Base-by-base conservation (phyloP, 805 yeast species). In the Metschnikowia drakensbergensis region DNA sequence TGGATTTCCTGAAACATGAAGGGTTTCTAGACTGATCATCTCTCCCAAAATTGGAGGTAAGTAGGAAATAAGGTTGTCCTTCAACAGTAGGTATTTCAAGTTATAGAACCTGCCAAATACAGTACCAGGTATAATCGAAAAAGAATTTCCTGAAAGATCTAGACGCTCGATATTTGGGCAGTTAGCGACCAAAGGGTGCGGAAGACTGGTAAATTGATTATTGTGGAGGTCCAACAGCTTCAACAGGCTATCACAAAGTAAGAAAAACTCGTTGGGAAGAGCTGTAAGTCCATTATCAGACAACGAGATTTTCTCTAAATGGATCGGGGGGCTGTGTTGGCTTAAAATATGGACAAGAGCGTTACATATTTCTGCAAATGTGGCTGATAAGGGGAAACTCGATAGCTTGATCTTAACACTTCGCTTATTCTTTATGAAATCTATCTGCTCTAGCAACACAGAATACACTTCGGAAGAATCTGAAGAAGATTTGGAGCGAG, bases 1-100 rank as follows among this genome's bases (percentile, higher is more conserved):
- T 0, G 90, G 89, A 55, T 87, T 86, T 32, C 75, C 78, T 9
- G 79, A 80, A 3, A 84, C 65, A 54, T 84, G 88, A 23, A 86
- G 67, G 37, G 83, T 76, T 49, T 76, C 75, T 33, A 87, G 68
- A 47, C 71, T 74, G 2, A 69, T 65, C 52, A 86, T 61, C 35
- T 77, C 80, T 1, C 79, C 73, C 7, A 87, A 60, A 5, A 69
- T 64, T 1, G 80, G 75, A 1, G 85, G 82, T 28, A 86, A 65
- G 37, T 73, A 75, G 51, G 77, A 72, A 51, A 87, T 71, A 30
- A 67, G 67, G 63, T 87, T 87, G 48, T 77, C 74, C 53, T 79
- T 80, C 43, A 87, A 65, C 17, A 85, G 81, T n/a, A 87, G 64
- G 2, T 82, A 82, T 55, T 76, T 77, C 52, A 84, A 67, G 50